phyloP scores from a whole-genome alignment of 768 basidiomycete genomes.

The Gymnopilus junonius region DNA sequence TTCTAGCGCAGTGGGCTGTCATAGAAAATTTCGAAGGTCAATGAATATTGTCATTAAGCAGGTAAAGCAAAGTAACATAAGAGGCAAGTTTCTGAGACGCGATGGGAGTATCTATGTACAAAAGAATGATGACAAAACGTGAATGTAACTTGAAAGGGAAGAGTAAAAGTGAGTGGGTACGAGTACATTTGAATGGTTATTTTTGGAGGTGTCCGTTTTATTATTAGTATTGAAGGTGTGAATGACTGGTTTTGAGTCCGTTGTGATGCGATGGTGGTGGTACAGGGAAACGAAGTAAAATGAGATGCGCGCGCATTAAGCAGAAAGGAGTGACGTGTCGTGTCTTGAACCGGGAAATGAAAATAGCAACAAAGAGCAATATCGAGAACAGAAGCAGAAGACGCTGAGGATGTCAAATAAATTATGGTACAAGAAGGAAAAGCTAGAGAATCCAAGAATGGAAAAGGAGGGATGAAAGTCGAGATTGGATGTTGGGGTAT shows the following conservation, averaged over 20 bases:
- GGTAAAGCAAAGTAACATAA: no score
- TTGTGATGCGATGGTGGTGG: slow-evolving; percentile 15
- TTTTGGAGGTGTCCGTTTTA: neutral
- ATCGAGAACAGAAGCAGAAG: neutral
- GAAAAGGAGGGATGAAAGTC: neutral
- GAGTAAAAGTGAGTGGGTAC: neutral
- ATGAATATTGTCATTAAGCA: no score
- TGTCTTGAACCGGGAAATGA: neutral
- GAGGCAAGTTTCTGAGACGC: no score
- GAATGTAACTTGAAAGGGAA: neutral
- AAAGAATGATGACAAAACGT: neutral
- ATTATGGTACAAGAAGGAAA: slow-evolving; percentile 1
- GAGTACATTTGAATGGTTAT: neutral
- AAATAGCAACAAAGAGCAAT: no score
- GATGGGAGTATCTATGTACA: no score
- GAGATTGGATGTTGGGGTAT: neutral
- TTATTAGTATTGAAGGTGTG: neutral
- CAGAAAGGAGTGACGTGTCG: neutral
- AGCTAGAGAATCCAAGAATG: neutral
- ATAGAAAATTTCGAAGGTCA: no score
- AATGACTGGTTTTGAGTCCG: neutral
- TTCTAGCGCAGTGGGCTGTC: no score
- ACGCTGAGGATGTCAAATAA: neutral
- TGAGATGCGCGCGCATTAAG: neutral
- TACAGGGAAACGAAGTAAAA: slow-evolving; percentile 1